Evolutionary conservation across 306 rosid species (phyloP).

Genomic region (Prunus dulcis): DNA sequence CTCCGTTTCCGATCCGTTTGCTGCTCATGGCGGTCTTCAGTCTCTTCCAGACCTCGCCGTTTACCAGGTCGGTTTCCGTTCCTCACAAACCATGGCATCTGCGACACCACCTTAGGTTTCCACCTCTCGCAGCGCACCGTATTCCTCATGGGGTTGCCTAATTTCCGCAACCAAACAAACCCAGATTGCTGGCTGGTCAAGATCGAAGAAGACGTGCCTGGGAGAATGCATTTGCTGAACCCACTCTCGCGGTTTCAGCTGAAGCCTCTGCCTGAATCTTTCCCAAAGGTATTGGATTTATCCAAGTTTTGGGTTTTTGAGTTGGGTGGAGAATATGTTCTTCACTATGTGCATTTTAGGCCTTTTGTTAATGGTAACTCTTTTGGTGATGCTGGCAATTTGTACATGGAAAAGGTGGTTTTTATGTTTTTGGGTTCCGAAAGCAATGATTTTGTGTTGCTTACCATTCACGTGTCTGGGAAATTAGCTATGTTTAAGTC

Average conservation of each 20-base stretch:
- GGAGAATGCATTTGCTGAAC: conserved; percentile 24
- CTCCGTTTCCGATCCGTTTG: conserved; percentile 67
- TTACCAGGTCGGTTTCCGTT: conserved; percentile 39
- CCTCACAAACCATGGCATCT: conserved; percentile 42
- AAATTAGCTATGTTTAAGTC: conserved; percentile 53
- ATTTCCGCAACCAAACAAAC: neutral
- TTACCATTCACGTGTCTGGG: conserved; percentile 82
- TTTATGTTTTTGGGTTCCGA: conserved; percentile 29
- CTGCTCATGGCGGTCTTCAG: conserved; percentile 54
- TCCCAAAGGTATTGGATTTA: conserved; percentile 40
- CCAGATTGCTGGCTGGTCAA: conserved; percentile 44
- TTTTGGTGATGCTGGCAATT: conserved; percentile 26
- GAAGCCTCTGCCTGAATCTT: conserved; percentile 22
- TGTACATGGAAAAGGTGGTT: conserved; percentile 74
- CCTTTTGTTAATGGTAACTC: conserved; percentile 20
- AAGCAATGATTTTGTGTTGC: conserved; percentile 33
- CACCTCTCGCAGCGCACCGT: conserved; percentile 45
- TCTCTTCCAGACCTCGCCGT: conserved; percentile 27
- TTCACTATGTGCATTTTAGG: conserved; percentile 26
- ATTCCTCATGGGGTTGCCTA: conserved; percentile 28
- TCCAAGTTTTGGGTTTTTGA: conserved; percentile 30
- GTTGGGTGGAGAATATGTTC: conserved; percentile 53
- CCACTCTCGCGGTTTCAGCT: conserved; percentile 43
- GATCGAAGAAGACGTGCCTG: conserved; percentile 31
- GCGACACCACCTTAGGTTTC: conserved; percentile 41